Evolutionary conservation across 306 rosid species (phyloP).

Genomic region (Prunus salicina): DNA sequence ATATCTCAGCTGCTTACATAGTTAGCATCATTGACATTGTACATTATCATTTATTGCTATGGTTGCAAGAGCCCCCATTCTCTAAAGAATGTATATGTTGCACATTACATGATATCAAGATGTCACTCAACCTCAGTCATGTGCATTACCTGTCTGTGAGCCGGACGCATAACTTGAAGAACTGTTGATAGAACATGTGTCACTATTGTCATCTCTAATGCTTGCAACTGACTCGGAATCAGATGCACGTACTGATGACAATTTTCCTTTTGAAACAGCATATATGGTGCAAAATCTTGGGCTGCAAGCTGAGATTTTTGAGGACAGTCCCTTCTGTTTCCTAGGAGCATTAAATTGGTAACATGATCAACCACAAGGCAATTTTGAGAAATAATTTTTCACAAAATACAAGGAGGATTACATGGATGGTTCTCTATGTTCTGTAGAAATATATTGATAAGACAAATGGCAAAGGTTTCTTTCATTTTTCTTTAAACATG

Average conservation of each 20-base stretch:
- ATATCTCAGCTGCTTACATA: conserved; percentile 4
- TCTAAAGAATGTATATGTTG: no score
- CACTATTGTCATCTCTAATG: conserved; percentile 53
- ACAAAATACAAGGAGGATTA: neutral
- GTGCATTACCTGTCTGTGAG: conserved; percentile 56
- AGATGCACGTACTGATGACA: conserved; percentile 63
- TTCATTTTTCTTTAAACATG: no score
- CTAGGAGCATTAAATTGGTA: conserved; percentile 39
- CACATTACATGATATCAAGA: conserved; percentile 2
- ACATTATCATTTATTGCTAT: no score
- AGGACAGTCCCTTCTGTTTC: conserved; percentile 61
- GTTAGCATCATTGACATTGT: neutral
- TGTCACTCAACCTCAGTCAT: conserved; percentile 18
- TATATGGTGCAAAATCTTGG: conserved; percentile 80
- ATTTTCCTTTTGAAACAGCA: conserved; percentile 75
- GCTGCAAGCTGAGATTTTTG: conserved; percentile 58
- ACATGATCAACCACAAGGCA: neutral
- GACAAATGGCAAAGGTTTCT: no score
- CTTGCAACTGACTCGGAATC: conserved; percentile 41
- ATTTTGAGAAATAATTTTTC: neutral
- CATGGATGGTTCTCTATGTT: neutral
- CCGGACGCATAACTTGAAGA: conserved; percentile 51
- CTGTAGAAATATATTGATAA: neutral
- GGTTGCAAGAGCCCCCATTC: no score
- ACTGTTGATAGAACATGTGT: conserved; percentile 52